phyloP scores from a whole-genome alignment of 176 grass and related monocot species.

The Bromus sterilis region DNA sequence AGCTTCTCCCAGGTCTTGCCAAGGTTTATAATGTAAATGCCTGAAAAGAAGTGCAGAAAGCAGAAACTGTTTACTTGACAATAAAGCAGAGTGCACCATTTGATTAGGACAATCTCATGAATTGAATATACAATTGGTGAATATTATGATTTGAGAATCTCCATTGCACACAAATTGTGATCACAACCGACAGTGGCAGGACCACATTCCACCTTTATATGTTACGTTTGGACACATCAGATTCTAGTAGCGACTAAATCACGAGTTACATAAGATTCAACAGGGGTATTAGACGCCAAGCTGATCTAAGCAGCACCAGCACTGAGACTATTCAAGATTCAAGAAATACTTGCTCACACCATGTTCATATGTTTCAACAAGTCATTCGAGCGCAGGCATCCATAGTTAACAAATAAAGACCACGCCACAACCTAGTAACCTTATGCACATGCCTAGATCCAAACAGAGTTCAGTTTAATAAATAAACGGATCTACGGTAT shows the following conservation, averaged over 20 bases:
- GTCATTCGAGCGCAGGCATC: neutral
- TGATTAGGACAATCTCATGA: neutral
- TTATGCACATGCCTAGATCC: neutral
- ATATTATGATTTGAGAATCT: neutral
- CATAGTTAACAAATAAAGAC: neutral
- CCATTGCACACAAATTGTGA: neutral
- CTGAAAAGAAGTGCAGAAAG: slow-evolving; percentile 12
- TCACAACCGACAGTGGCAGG: too few relatives aligned
- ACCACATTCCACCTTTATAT: neutral
- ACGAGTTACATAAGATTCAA: neutral
- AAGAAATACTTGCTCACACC: neutral
- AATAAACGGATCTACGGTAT: neutral
- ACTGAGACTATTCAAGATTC: neutral
- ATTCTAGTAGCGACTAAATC: neutral
- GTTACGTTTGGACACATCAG: neutral
- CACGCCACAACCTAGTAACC: too few relatives aligned
- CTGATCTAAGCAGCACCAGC: neutral
- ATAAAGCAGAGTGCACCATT: neutral
- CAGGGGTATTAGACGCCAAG: neutral
- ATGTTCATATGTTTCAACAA: neutral
- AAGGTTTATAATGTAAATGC: slow-evolving; percentile 84
- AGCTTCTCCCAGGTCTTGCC: slow-evolving; percentile 91
- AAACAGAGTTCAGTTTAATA: neutral
- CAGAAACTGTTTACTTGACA: neutral
- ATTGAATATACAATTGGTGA: neutral